Evolutionary conservation across 768 basidiomycete species (phyloP), one percentile per base, ranked within the genome.

Genomic region (Cystobasidium tubakii): DNA sequence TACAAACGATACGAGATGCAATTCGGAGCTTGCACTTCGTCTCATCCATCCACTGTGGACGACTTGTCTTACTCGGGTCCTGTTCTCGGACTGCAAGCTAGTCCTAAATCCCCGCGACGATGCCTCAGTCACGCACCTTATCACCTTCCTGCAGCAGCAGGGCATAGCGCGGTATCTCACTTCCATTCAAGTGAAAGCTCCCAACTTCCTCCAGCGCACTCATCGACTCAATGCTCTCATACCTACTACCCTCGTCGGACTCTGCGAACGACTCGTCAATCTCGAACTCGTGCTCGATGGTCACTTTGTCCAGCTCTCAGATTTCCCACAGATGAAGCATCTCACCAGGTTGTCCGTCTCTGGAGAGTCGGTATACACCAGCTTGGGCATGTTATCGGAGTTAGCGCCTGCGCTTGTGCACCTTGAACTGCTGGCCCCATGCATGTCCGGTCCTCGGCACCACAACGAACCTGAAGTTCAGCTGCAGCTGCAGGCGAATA

Each of bases 171-270:
- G 69, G 17, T 27, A 71, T 13, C 25, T 71, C n/a, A 71, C 69
- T 34, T 60, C 50, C 69, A 33, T 71, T 12, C 50, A 57, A 21
- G 25, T 71, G 1, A 53, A 43, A 31, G 69, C 69, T 9, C 54
- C 25, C 17, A 71, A 71, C 54, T 71, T 71, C 55, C n/a, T 71
- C n/a, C 54, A 71, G 55, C 33, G 69, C n/a, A 71, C 69, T 1
- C 29, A 33, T 36, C 7, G 54, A 27, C 69, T 71, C 34, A 39
- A 55, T 31, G 53, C 50, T 46, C 25, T 33, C 13, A 55, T 62
- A 9, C 25, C 57, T 12, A 60, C 29, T 39, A 13, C 34, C 50
- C 69, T 71, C 54, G 33, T 60, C 36, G 39, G 27, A 27, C 43
- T 27, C 23, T 53, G 27, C 29, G 17, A 60, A 3, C 31, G 53